These are phyloP conservation scores for Cercospora beticola DNA, from an alignment of 2,329 filamentous ascomycete species.

Conservation along the genomic window DNA sequence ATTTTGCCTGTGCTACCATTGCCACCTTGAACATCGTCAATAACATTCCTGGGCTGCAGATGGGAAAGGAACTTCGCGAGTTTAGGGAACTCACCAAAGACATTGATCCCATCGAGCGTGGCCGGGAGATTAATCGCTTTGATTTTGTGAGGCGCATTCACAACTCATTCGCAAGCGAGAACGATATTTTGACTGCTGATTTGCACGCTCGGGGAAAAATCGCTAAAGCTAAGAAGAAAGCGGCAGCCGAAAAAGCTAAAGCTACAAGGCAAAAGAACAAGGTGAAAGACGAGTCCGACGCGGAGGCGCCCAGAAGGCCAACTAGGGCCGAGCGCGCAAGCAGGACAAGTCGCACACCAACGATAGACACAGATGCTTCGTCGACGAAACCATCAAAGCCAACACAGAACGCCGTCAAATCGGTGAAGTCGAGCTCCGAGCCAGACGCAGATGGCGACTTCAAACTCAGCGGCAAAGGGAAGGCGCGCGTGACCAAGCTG, in stretches of 20 bases:
- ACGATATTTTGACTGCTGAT: conserved; percentile 73
- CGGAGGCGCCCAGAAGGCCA: conserved; percentile 1
- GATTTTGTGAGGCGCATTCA: conserved; percentile 76
- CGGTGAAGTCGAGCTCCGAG: conserved; percentile 11
- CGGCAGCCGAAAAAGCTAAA: conserved; percentile 32
- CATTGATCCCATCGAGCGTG: conserved; percentile 71
- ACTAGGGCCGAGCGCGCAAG: background rate
- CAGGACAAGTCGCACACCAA: background rate
- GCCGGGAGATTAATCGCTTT: conserved; percentile 71
- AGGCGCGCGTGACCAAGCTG: background rate
- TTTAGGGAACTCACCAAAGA: conserved; percentile 72
- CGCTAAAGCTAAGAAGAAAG: conserved; percentile 39
- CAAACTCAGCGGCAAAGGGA: background rate
- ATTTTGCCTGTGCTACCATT: conserved; percentile 88
- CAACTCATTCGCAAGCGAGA: conserved; percentile 81
- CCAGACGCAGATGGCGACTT: conserved; percentile 16
- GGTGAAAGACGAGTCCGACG: conserved; percentile 20
- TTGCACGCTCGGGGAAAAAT: conserved; percentile 59
- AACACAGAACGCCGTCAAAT: background rate
- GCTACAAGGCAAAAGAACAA: conserved; percentile 34
- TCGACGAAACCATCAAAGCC: conserved; percentile 7
- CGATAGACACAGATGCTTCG: background rate
- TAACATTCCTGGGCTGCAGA: conserved; percentile 66
- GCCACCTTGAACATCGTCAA: conserved; percentile 91
- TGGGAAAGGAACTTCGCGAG: conserved; percentile 67